phyloP scores from a whole-genome alignment of 2,329 filamentous ascomycete genomes.

The Lachnellula occidentalis region DNA sequence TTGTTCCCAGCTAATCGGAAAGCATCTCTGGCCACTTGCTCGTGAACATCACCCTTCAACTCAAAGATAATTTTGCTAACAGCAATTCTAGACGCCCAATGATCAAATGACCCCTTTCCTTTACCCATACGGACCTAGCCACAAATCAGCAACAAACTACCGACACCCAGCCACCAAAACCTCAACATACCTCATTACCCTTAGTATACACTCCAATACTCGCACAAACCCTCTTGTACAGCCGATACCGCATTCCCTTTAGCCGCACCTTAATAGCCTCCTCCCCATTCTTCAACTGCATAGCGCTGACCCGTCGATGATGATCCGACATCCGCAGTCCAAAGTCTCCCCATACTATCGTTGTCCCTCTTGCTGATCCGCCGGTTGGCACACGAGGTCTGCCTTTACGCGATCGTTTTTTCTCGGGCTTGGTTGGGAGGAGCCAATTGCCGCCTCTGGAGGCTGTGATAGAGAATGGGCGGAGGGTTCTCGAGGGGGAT shows the following conservation, averaged over 20 bases:
- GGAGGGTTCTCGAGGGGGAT: slow-evolving; percentile 41
- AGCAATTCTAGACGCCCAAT: slow-evolving; percentile 86
- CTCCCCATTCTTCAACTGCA: slow-evolving; percentile 83
- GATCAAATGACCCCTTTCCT: slow-evolving; percentile 94
- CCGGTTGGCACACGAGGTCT: slow-evolving; percentile 83
- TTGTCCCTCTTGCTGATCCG: slow-evolving; percentile 86
- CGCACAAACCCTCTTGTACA: slow-evolving; percentile 87
- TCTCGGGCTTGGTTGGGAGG: slow-evolving; percentile 71
- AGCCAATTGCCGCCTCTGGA: slow-evolving; percentile 67
- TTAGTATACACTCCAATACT: slow-evolving; percentile 94
- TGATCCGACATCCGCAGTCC: slow-evolving; percentile 91
- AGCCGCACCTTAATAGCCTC: slow-evolving; percentile 87
- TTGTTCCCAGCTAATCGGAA: slow-evolving; percentile 93
- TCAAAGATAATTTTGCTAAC: slow-evolving; percentile 93
- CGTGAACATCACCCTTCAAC: slow-evolving; percentile 85
- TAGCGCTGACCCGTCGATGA: slow-evolving; percentile 81
- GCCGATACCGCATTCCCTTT: slow-evolving; percentile 82
- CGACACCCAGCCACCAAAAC: neutral
- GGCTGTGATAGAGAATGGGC: slow-evolving; percentile 69
- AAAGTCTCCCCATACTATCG: slow-evolving; percentile 93
- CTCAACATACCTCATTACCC: slow-evolving; percentile 71
- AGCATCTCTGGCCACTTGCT: slow-evolving; percentile 88
- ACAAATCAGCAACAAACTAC: slow-evolving; percentile 1
- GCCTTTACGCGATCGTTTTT: slow-evolving; percentile 84
- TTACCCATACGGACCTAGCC: slow-evolving; percentile 90